Percentiles rank a stretch among this genome's conserved stretches.
phyloP scores from a whole-genome alignment of 257 asterid species.

The Solanum paucissectum region DNA sequence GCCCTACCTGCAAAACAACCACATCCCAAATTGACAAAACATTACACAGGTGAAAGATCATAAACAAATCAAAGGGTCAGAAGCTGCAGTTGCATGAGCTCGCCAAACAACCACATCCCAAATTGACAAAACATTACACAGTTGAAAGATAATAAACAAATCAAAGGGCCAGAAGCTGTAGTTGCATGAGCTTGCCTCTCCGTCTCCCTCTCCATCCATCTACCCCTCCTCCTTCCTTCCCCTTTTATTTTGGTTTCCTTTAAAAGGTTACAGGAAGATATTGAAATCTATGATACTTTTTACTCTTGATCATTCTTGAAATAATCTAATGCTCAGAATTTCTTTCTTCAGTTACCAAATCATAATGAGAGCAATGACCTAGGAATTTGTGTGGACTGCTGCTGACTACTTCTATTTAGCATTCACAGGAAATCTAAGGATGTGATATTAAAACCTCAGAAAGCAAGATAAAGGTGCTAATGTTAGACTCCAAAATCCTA shows the following conservation, averaged over 20 bases:
- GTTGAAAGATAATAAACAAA: not conserved
- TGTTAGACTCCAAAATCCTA: not conserved
- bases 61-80: not conserved
- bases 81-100: not conserved
- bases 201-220: not conserved
- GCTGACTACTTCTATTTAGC: not conserved
- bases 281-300: not conserved
- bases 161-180: not conserved
- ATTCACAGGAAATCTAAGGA: not conserved
- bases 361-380: not conserved
- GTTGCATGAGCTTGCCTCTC: not conserved
- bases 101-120: not conserved
- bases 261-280: not conserved
- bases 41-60: not conserved
- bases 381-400: not conserved
- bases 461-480: not conserved
- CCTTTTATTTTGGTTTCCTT: not conserved
- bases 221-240: not conserved
- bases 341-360: not conserved
- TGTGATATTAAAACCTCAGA: not conserved
- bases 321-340: not conserved
- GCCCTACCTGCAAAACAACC: conserved; percentile 62
- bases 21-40: not conserved
- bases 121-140: not conserved
- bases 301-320: not conserved